Base-by-base conservation (phyloP, 805 yeast genomes). In the Kuraishia cidri region DNA sequence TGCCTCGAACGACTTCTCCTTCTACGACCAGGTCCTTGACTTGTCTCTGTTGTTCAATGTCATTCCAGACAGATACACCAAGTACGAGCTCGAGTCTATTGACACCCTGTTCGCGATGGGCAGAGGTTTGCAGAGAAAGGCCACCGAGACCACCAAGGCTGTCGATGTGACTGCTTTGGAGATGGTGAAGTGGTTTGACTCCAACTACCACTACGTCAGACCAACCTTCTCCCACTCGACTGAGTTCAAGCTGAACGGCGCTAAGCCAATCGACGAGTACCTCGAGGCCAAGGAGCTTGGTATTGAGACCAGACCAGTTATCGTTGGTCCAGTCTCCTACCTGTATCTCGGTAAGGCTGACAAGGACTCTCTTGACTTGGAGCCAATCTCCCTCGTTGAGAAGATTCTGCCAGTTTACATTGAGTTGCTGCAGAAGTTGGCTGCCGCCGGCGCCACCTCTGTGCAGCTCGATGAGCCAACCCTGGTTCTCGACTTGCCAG, bases 171-270 rank as follows among this genome's bases (percentile, higher is more conserved):
- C 97, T 43, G 98, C 98, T 53, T 75, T 86, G 61, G 95, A 92
- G 77, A 92, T 92, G 98, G 98, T 92, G 52, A 92, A 92, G 75
- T 92, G 98, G 98, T 92, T 92, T 54, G 98, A 92, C 69, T 84
- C 97, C 46, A 92, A 92, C 86, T 92, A 92, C 85, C 98, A 92
- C 69, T 92, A 92, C 65, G 97, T 92, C 56, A 85, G 98, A 75
- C 98, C 98, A 66, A 92, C 98, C 48, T 88, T 92, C 75, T 83
- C 95, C 37, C 79, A 87, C 74, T 74, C 86, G 49, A 90, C 97
- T 45, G 79, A 79, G 56, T 92, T 92, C 84, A 88, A 92, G 74
- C 82, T 92, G 64, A 86, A 81, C 66, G 94, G 95, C 57, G 70
- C 79, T 54, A 92, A 92, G 75, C 97, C 98, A 56, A 92, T 92